These are phyloP conservation scores for Trapa bicornis DNA, from an alignment of 345 rosid species.

Conservation along the genomic window DNA sequence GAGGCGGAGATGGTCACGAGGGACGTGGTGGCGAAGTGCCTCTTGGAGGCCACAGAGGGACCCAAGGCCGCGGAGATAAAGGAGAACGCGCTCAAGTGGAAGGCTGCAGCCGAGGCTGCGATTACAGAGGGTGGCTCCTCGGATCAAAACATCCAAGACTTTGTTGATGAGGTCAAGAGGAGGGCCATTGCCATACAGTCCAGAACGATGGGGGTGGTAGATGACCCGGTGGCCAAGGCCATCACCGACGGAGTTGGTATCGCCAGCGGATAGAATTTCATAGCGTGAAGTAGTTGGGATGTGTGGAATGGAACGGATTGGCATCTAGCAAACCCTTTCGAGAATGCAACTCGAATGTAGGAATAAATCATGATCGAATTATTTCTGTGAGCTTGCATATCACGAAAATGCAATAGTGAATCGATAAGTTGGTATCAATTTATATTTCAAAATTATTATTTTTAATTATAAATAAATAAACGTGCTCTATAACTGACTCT, in stretches of 20 bases:
- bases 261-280: too few relatives aligned
- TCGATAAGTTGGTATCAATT: too few relatives aligned
- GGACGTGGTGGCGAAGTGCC: slow-evolving; percentile 53
- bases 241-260: background rate
- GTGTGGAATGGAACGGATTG: too few relatives aligned
- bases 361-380: too few relatives aligned
- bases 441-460: too few relatives aligned
- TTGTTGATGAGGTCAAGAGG: slow-evolving; percentile 29
- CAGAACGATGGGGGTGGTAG: background rate
- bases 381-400: too few relatives aligned
- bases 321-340: too few relatives aligned
- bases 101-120: slow-evolving; percentile 24
- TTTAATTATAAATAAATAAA: too few relatives aligned
- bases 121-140: slow-evolving; percentile 30
- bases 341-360: too few relatives aligned
- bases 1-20: slow-evolving; percentile 42
- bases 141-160: slow-evolving; percentile 28
- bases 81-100: slow-evolving; percentile 23
- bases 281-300: too few relatives aligned
- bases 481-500: too few relatives aligned
- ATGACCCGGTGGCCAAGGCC: background rate
- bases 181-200: background rate
- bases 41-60: slow-evolving; percentile 44
- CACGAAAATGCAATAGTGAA: too few relatives aligned
- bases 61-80: slow-evolving; percentile 43